Evolutionary conservation across 176 grass and related monocot genomes (phyloP).

Genomic region (Avena atlantica): DNA sequence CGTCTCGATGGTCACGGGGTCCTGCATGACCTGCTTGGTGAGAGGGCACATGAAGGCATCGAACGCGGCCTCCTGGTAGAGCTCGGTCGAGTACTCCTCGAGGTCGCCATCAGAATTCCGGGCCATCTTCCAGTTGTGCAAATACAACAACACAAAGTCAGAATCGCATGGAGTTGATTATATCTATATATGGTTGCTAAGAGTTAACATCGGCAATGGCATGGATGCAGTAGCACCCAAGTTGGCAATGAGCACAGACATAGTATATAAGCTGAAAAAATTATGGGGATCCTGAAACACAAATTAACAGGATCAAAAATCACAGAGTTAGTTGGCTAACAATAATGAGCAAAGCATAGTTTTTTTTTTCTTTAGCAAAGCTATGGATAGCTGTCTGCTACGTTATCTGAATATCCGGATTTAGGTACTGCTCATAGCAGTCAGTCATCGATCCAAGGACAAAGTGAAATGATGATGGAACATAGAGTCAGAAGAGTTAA

Average conservation of each 20-base stretch:
- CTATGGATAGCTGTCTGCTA: neutral
- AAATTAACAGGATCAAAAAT: neutral
- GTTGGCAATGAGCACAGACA: neutral
- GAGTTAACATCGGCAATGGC: neutral
- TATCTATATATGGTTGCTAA: neutral
- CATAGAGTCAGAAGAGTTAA: neutral
- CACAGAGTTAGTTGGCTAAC: neutral
- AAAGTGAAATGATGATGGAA: neutral
- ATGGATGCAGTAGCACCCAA: neutral
- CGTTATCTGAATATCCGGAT: neutral
- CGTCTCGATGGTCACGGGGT: slow-evolving; percentile 80
- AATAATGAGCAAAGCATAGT: neutral
- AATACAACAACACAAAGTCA: neutral
- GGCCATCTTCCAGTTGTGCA: slow-evolving; percentile 27
- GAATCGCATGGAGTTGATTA: neutral
- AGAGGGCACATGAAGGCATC: slow-evolving; percentile 89
- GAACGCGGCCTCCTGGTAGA: slow-evolving; percentile 62
- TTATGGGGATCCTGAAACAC: neutral
- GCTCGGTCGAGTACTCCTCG: slow-evolving; percentile 53
- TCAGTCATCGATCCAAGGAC: neutral
- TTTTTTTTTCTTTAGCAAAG: neutral
- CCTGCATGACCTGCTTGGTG: slow-evolving; percentile 73
- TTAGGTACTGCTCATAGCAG: neutral
- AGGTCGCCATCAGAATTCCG: slow-evolving; percentile 23
- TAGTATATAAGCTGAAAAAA: neutral